Base-by-base conservation (phyloP, 352 stramenopile species). In the Globisporangium nagaii region DNA sequence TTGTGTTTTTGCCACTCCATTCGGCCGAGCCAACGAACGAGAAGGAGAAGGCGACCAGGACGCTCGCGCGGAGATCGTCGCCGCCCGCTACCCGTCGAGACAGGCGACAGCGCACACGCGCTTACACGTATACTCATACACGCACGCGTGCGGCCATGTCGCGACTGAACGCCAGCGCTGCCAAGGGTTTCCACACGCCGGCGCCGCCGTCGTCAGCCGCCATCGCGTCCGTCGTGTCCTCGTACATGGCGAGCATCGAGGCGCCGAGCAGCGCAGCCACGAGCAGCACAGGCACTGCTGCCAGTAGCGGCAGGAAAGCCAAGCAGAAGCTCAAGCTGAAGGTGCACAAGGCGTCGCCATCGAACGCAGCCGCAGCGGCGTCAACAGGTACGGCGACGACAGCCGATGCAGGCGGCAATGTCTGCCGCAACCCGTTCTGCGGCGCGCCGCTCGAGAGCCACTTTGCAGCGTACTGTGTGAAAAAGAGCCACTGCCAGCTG, bases 391-490 rank as follows among this genome's bases (percentile, higher is more conserved):
- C 10, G 22, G 13, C 35, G 19, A 2, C n/a, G 40, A 10, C 40
- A 24, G 12, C 20, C 2, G n/a, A n/a, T 24, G 22, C 20, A 20
- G 20, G 12, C 42, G 37, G 25, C 35, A 65, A 71, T 35, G 35
- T 58, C 12, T 83, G 72, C 52, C 34, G 53, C 24, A 89, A 86
- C 39, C 79, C 71, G 22, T 87, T 87, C 58, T 89, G 79, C 39
- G 50, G 60, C n/a, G 36, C 63, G 19, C 12, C 22, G 37, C 52
- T 89, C 46, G 25, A 39, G 31, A 89, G 78, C 58, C 64, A 64
- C 24, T 65, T 68, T 32, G 58, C 64, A 8, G 52, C 44, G 27
- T 89, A 68, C 54, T 89, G 79, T 52, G 70, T 77, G 25, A 58
- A 71, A 32, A 75, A 65, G 36, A 27, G 54, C 25, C 59, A 81